Percentiles rank a stretch among this genome's conserved stretches.
Evolutionary conservation across 192 early-diverging fungal genomes (phyloP).

Genomic region (Mycoemilia scoparia): DNA sequence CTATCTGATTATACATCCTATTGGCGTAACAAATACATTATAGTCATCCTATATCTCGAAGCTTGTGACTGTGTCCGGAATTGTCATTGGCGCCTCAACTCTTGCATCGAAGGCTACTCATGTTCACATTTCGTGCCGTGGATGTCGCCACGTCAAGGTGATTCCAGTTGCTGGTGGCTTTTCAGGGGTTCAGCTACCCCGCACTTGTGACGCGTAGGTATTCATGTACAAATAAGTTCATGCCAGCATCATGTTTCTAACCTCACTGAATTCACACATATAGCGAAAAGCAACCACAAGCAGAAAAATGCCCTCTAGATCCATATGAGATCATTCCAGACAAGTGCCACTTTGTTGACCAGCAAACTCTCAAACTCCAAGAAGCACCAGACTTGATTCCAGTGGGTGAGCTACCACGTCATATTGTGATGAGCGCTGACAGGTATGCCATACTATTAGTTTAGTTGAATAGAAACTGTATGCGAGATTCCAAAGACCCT

Average conservation of each 20-base stretch:
- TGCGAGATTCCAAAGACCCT: too few species aligned
- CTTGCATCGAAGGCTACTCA: conserved; percentile 74
- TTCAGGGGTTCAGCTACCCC: conserved; percentile 64
- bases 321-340: conserved; percentile 90
- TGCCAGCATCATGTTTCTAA: too few species aligned
- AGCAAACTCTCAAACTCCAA: conserved; percentile 93
- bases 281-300: conserved; percentile 15
- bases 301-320: conserved; percentile 45
- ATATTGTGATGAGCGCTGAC: conserved; percentile 80
- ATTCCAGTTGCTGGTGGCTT: conserved; percentile 73
- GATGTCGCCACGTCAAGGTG: conserved; percentile 65
- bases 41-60: too few species aligned
- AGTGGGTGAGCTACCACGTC: conserved; percentile 92
- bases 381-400: conserved; percentile 95
- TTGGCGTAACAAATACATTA: conserved; percentile 41
- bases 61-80: conserved; percentile 87
- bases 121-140: conserved; percentile 75
- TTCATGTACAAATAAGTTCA: not conserved
- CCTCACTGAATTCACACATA: not conserved
- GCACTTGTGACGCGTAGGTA: conserved; percentile 66
- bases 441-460: too few species aligned
- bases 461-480: too few species aligned
- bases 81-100: conserved; percentile 82
- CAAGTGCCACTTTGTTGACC: conserved; percentile 90
- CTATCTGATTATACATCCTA: not conserved